A percentile compares a stretch with the other conserved stretches of the same genome.
Conservation (phyloP, 2,329 filamentous ascomycete species). For the Trichophyton schoenleinii region DNA sequence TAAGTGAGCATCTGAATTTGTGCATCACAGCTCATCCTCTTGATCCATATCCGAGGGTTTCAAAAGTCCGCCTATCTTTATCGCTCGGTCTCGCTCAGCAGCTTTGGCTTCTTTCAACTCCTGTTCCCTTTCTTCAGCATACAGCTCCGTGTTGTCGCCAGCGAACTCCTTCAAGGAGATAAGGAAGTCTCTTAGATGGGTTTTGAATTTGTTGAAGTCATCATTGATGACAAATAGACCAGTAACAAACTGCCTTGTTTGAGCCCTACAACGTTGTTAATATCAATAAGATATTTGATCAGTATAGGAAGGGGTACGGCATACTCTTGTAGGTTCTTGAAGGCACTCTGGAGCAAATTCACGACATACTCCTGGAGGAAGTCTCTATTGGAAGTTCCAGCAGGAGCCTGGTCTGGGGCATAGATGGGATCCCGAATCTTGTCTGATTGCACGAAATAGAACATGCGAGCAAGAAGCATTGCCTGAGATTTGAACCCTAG, state of each 20-base stretch:
- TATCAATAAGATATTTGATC: slow-evolving; percentile 18
- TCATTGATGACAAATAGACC: slow-evolving; percentile 79
- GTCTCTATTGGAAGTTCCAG: slow-evolving; percentile 77
- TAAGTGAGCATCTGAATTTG: background rate
- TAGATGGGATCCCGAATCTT: slow-evolving; percentile 94
- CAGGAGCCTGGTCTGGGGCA: slow-evolving; percentile 64
- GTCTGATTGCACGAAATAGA: slow-evolving; percentile 80
- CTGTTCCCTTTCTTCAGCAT: slow-evolving; percentile 86
- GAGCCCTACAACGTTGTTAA: slow-evolving; percentile 42
- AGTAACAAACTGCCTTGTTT: slow-evolving; percentile 83
- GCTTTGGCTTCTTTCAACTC: slow-evolving; percentile 73
- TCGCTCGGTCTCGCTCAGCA: slow-evolving; percentile 78
- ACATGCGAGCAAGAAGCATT: slow-evolving; percentile 84
- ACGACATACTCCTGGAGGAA: slow-evolving; percentile 83
- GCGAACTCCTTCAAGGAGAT: slow-evolving; percentile 96
- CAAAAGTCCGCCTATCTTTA: slow-evolving; percentile 88
- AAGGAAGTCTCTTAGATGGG: slow-evolving; percentile 90
- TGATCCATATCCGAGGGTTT: slow-evolving; percentile 95
- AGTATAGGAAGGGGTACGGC: slow-evolving; percentile 26
- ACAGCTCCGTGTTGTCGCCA: slow-evolving; percentile 89
- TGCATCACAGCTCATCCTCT: slow-evolving; percentile 54
- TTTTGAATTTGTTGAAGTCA: slow-evolving; percentile 86
- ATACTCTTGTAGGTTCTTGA: slow-evolving; percentile 82
- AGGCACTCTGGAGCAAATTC: slow-evolving; percentile 73
- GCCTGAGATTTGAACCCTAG: slow-evolving; percentile 89